phyloP scores from a whole-genome alignment of 169 alveolate species.

The Cardiosporidium cionae region DNA sequence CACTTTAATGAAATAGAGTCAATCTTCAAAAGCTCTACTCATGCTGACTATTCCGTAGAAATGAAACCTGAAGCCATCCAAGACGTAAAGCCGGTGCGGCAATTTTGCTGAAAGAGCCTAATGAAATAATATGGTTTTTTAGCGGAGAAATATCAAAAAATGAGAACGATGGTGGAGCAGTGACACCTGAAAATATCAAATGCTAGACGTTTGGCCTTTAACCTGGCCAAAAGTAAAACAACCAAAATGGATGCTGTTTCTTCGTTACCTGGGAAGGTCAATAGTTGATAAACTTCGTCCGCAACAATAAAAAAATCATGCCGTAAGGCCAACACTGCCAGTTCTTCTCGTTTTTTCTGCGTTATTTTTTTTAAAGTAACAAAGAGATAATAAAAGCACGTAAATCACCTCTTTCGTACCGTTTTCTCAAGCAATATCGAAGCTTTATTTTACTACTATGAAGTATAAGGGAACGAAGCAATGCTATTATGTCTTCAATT shows the following conservation, averaged over 20 bases:
- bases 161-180: conserved; percentile 9
- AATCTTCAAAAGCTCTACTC: no score
- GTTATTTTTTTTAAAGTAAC: no score
- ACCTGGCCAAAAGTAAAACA: neutral
- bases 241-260: neutral
- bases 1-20: no score
- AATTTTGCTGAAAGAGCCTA: conserved; percentile 19
- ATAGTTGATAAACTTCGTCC: conserved; percentile 21
- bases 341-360: conserved; percentile 3
- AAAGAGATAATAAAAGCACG: no score
- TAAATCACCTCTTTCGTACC: no score
- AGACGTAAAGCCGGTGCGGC: conserved; percentile 23
- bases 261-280: conserved; percentile 6
- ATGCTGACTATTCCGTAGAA: no score
- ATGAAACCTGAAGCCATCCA: conserved; percentile 25
- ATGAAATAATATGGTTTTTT: neutral
- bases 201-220: neutral
- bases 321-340: conserved; percentile 9
- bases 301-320: conserved; percentile 5
- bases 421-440: no score
- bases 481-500: no score
- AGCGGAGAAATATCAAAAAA: neutral
- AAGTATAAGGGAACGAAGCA: no score
- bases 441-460: no score
- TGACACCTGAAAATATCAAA: neutral